Conservation (phyloP, 2,329 filamentous ascomycete species). For the Xylariaceae sp. region DNA sequence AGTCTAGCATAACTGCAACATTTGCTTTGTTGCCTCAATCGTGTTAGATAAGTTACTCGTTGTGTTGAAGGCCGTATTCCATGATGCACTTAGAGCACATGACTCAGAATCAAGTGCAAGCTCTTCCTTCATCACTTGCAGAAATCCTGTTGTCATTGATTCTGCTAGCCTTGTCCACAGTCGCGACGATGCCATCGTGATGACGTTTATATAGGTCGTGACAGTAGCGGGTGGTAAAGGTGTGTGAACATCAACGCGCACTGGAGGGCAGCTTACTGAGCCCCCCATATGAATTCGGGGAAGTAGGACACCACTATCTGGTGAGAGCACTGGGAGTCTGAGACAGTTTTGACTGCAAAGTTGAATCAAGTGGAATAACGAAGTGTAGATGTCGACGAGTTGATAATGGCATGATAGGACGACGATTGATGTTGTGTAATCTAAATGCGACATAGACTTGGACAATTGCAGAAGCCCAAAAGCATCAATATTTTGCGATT, state of each 20-base stretch:
- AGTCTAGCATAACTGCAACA: not conserved
- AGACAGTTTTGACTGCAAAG: conserved; percentile 1
- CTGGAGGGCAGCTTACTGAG: conserved; percentile 3
- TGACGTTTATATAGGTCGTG: conserved; percentile 10
- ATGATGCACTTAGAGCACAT: not conserved
- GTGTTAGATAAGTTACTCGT: not conserved
- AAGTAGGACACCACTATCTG: conserved; percentile 5
- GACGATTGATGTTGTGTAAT: conserved; percentile 7
- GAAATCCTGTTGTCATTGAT: not conserved
- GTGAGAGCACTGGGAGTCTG: not conserved
- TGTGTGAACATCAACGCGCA: conserved; percentile 11
- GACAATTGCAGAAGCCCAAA: not conserved
- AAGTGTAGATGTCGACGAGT: conserved; percentile 11
- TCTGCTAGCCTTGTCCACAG: conserved; percentile 10
- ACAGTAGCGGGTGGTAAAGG: conserved; percentile 2
- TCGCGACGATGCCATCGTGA: conserved; percentile 5
- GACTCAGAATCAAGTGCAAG: not conserved
- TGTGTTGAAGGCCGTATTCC: not conserved
- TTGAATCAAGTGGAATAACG: conserved; percentile 9
- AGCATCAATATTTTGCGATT: not conserved
- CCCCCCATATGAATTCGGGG: conserved; percentile 10
- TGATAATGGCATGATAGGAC: conserved; percentile 15
- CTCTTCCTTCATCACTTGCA: not conserved
- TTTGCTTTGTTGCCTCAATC: not conserved
- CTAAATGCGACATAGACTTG: not conserved